Evolutionary conservation across 352 stramenopile genomes (phyloP).

Genomic region (Phytophthora constricta): DNA sequence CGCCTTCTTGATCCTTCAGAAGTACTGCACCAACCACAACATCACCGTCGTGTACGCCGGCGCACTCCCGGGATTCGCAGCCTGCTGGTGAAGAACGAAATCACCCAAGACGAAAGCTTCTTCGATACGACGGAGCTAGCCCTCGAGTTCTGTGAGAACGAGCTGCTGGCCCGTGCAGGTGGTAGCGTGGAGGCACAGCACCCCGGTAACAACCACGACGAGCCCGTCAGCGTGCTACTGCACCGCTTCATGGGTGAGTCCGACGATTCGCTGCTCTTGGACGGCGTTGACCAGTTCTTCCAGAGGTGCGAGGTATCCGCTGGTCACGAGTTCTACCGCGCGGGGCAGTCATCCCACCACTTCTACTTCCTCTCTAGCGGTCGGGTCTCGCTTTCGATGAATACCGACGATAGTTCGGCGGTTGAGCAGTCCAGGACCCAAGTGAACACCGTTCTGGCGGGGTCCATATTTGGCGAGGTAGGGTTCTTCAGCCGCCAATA

Average conservation of each 20-base stretch:
- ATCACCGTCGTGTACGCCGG: conserved; percentile 74
- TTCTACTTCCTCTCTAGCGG: conserved; percentile 77
- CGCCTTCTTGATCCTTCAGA: conserved; percentile 82
- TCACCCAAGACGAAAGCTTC: conserved; percentile 53
- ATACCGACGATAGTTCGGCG: conserved; percentile 45
- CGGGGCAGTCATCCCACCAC: conserved; percentile 46
- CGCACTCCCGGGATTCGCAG: conserved; percentile 58
- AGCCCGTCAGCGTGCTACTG: conserved; percentile 55
- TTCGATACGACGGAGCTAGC: conserved; percentile 67
- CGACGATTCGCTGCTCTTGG: conserved; percentile 59
- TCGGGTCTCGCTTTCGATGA: conserved; percentile 63
- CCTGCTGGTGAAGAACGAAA: conserved; percentile 70
- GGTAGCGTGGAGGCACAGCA: conserved; percentile 4
- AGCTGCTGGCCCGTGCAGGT: conserved; percentile 41
- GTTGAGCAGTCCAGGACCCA: conserved; percentile 39
- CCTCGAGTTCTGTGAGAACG: conserved; percentile 74
- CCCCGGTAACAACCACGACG: conserved; percentile 35
- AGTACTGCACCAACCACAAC: conserved; percentile 68
- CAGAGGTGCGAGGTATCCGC: conserved; percentile 43
- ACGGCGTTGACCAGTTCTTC: conserved; percentile 65
- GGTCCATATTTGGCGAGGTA: conserved; percentile 82
- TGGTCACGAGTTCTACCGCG: conserved; percentile 67
- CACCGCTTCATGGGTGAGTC: conserved; percentile 70
- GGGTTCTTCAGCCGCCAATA: conserved; percentile 76
- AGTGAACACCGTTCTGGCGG: too few species aligned